Base-by-base conservation (phyloP, 2,329 filamentous ascomycete genomes). In the Neurospora crassa region DNA sequence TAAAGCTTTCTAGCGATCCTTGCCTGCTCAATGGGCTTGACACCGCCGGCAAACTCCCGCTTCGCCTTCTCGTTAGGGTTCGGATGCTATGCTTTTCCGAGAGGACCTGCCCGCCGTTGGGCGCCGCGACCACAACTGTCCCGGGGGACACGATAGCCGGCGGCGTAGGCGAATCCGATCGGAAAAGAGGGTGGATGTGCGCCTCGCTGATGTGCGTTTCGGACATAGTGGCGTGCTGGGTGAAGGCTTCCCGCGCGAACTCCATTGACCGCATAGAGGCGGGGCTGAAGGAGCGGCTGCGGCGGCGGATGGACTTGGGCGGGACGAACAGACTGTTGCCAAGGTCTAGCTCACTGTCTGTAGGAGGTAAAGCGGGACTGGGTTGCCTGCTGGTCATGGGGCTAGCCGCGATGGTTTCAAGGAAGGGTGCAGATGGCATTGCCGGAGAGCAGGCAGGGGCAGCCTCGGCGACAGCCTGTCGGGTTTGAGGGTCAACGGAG, bases 151-250 rank as follows among this genome's bases (percentile, higher is more conserved):
- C 85, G 6, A 87, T 81, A 0, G 91, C 88, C 1, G 91, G 89
- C 8, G 91, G 90, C 1, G 84, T 86, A 0, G 90, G 90, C 53
- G 89, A 91, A 77, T 92, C 90, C 6, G 89, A 90, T 72, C 92
- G 86, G 82, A 94, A 94, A 3, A 94, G 84, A 10, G 92, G 92
- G 78, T 94, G 92, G 67, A 94, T 93, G 77, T 93, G 88, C 3
- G 89, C 84, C 78, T 94, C 90, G 76, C 84, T 85, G 24, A 59
- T 59, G 24, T 59, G 47, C 20, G 24, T 59, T 29, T 59, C 47
- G 16, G 14, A 37, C 34, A 37, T 37, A 1, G 75, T 80, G 2
- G 75, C 70, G 40, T 82, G 78, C 69, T 80, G 79, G 18, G 79
- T 82, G 74, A 81, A 77, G 67, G 73, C 77, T 1, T 73, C 71